These are phyloP conservation scores for Dillenia turbinata DNA, from an alignment of 164 flowering plant species.

Conservation along the genomic window DNA sequence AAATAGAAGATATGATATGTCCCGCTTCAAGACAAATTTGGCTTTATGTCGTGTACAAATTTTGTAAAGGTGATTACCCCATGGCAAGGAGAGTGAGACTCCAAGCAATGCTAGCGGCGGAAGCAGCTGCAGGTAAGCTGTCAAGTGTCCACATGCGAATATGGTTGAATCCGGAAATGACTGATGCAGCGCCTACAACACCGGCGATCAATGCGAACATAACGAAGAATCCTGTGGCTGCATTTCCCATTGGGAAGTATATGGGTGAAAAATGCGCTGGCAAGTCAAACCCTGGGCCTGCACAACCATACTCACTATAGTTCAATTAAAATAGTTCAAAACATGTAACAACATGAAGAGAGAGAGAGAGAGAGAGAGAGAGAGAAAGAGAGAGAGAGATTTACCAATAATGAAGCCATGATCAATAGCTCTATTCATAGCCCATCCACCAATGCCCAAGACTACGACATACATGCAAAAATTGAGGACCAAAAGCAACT, in stretches of 20 bases:
- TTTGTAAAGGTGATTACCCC: conserved; percentile 38
- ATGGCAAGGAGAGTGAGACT: conserved; percentile 58
- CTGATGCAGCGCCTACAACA: conserved; percentile 55
- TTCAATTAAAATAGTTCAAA: background rate
- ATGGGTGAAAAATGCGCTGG: conserved; percentile 72
- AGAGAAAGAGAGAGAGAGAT: background rate
- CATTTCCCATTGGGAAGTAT: conserved; percentile 68
- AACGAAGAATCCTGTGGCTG: conserved; percentile 69
- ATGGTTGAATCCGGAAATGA: conserved; percentile 42
- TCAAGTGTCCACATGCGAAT: conserved; percentile 35
- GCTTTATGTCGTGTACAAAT: background rate
- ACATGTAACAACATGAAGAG: background rate
- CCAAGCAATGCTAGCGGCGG: conserved; percentile 59
- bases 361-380: no score
- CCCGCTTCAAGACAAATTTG: background rate
- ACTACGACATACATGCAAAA: conserved; percentile 63
- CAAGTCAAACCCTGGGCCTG: conserved; percentile 50
- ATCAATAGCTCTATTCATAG: conserved; percentile 52
- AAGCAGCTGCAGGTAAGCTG: conserved; percentile 45
- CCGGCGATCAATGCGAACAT: conserved; percentile 53
- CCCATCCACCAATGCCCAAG: conserved; percentile 62
- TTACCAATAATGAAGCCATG: conserved; percentile 67
- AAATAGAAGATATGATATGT: background rate
- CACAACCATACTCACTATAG: background rate
- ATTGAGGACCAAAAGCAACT: conserved; percentile 45